Evolutionary conservation across 768 basidiomycete genomes (phyloP).

Genomic region (Xerocomellus amylosporus): DNA sequence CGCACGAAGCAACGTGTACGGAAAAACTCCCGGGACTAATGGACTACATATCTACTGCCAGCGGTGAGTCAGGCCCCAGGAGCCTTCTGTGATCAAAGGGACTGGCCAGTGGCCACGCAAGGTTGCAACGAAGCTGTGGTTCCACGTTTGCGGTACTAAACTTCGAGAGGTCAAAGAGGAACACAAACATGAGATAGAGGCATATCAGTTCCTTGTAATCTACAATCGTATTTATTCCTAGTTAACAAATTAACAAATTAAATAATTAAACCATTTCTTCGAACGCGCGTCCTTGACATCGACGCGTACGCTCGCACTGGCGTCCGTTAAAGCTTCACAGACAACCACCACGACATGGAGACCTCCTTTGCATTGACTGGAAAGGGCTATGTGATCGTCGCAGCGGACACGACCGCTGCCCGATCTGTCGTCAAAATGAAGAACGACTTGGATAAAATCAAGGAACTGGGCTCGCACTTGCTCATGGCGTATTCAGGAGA

Average conservation of each 20-base stretch:
- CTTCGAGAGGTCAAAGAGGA: neutral
- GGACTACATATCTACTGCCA: too few relatives aligned
- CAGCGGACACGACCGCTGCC: slow-evolving; percentile 85
- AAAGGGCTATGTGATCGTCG: slow-evolving; percentile 90
- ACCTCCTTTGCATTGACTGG: slow-evolving; percentile 88
- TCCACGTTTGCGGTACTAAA: neutral
- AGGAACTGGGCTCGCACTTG: slow-evolving; percentile 82
- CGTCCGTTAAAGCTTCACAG: slow-evolving; percentile 1
- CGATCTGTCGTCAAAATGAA: slow-evolving; percentile 99
- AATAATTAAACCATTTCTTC: slow-evolving; percentile 9
- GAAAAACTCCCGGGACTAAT: too few relatives aligned
- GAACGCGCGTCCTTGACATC: slow-evolving; percentile 30
- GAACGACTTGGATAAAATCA: slow-evolving; percentile 94
- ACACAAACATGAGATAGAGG: neutral
- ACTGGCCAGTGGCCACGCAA: neutral
- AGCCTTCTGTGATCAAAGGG: too few relatives aligned
- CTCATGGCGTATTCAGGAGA: slow-evolving; percentile 96
- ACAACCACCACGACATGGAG: slow-evolving; percentile 59
- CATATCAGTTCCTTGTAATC: neutral
- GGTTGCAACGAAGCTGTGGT: neutral
- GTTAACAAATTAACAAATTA: slow-evolving; percentile 3
- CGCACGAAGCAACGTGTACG: neutral
- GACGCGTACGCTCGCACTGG: slow-evolving; percentile 18
- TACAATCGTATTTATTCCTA: too few relatives aligned
- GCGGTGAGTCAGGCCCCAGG: neutral